Conservation (phyloP, 371 early-diverging fungal genomes). For the Lichtheimia hyalospora region DNA sequence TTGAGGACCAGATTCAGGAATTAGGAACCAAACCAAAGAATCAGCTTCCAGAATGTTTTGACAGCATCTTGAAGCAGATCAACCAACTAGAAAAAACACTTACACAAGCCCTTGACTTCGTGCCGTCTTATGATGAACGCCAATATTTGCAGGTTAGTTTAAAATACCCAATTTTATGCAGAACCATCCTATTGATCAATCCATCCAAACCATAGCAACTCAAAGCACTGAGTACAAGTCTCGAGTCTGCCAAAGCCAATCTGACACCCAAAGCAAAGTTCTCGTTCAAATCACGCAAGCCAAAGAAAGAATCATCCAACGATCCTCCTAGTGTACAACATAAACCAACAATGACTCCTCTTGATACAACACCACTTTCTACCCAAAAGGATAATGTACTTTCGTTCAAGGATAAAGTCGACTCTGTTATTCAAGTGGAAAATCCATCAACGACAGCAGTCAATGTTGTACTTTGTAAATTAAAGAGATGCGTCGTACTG, state of each 20-base stretch:
- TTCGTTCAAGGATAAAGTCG: conserved; percentile 19
- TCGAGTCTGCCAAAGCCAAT: conserved; percentile 28
- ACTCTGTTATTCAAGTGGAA: conserved; percentile 6
- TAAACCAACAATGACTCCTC: not conserved
- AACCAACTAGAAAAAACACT: conserved; percentile 53
- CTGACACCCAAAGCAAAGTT: conserved; percentile 63
- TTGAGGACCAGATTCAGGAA: conserved; percentile 29
- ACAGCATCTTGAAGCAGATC: conserved; percentile 39
- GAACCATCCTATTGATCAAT: not conserved
- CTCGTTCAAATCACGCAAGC: conserved; percentile 58
- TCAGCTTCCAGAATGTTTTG: conserved; percentile 32
- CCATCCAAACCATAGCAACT: conserved; percentile 48
- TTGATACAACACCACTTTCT: not conserved
- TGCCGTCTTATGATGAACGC: conserved; percentile 62
- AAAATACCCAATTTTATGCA: not conserved
- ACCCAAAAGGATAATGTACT: conserved; percentile 8
- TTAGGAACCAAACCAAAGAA: conserved; percentile 24
- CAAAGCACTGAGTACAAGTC: conserved; percentile 37
- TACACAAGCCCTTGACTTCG: conserved; percentile 52
- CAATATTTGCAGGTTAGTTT: conserved; percentile 45
- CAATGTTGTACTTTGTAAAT: conserved; percentile 56
- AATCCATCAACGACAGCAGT: conserved; percentile 12
- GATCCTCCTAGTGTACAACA: not conserved
- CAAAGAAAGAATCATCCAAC: conserved; percentile 16
- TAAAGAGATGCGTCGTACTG: conserved; percentile 57